Evolutionary conservation across 768 basidiomycete species (phyloP), one percentile per base, ranked within the genome.

Genomic region (Pholiota conissans): DNA sequence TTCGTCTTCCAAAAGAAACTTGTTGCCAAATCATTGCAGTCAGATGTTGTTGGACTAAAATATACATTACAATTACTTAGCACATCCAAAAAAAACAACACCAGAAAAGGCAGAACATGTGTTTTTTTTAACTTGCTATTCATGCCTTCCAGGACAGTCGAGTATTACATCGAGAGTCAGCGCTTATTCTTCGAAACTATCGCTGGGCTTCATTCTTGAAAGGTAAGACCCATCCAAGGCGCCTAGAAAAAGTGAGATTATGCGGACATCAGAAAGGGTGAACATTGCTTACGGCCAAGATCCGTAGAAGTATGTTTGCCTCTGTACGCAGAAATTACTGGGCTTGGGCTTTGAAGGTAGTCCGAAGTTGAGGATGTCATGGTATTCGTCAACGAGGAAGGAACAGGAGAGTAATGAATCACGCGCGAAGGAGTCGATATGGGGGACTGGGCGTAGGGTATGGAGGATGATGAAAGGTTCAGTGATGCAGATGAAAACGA

Each of bases 171-270:
- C n/a, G n/a, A n/a, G n/a, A n/a, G n/a, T n/a, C 30, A 13, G 30
- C 30, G 30, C 30, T 32, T 13, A 32, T 32, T 32, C 30, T 32
- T 32, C 30, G 30, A 32, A 32, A 13, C 30, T 32, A 3, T 58
- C 55, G n/a, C 61, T 61, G 22, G 60, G 63, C 3, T 47, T 47
- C 29, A 68, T 58, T 49, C 63, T 54, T 35, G 65, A 61, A 5
- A 79, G 68, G 57, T 70, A 76, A n/a, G 75, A 76, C 18, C 73
- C 74, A 59, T 79, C 77, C 47, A 79, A 65, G 4, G 77, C 71
- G 59, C 71, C 77, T 79, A 35, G 29, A 42, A 46, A 35, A 35
- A 45, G 58, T 32, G 11, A 52, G 39, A 13, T 32, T 6, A 49
- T 4, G 27, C 11, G 5, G 22, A 22, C n/a, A 29, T 51, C 14